Percentiles rank a stretch among this genome's conserved stretches.
Evolutionary conservation across 345 rosid genomes (phyloP).

Genomic region (Citrus australasica): DNA sequence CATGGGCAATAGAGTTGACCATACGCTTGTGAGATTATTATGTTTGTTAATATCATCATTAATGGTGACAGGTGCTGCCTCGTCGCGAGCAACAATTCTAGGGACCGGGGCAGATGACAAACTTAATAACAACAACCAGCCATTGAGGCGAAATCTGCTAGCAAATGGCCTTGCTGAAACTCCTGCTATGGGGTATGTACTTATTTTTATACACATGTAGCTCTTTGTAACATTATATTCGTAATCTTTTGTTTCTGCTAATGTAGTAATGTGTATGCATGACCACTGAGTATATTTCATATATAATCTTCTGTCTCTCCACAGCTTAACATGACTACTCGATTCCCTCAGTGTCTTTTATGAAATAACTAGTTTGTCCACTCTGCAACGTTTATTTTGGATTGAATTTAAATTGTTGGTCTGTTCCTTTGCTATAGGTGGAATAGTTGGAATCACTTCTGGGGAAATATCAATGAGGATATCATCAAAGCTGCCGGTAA

Average conservation of each 20-base stretch:
- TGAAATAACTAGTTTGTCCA: not conserved
- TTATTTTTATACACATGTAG: not conserved
- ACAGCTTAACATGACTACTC: not conserved
- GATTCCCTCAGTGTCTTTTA: not conserved
- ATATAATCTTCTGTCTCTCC: not conserved
- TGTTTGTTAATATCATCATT: not conserved
- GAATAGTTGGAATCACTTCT: conserved; percentile 55
- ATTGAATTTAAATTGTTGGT: not conserved
- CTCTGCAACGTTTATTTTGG: not conserved
- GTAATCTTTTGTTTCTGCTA: not conserved
- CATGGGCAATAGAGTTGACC: not conserved
- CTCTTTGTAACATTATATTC: not conserved
- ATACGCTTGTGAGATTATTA: not conserved
- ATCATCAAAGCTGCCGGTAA: conserved; percentile 40
- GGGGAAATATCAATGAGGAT: conserved; percentile 36
- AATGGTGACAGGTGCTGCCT: not conserved
- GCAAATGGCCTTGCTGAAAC: conserved; percentile 48
- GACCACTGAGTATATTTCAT: not conserved
- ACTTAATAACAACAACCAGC: not conserved
- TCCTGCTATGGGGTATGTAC: conserved; percentile 57
- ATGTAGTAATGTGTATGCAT: not conserved
- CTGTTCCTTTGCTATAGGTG: conserved; percentile 22
- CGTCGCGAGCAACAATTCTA: not conserved
- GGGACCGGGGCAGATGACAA: not conserved
- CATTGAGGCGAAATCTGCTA: conserved; percentile 35